Evolutionary conservation across 2,329 filamentous ascomycete genomes (phyloP).

Genomic region (Phialophora chinensis): DNA sequence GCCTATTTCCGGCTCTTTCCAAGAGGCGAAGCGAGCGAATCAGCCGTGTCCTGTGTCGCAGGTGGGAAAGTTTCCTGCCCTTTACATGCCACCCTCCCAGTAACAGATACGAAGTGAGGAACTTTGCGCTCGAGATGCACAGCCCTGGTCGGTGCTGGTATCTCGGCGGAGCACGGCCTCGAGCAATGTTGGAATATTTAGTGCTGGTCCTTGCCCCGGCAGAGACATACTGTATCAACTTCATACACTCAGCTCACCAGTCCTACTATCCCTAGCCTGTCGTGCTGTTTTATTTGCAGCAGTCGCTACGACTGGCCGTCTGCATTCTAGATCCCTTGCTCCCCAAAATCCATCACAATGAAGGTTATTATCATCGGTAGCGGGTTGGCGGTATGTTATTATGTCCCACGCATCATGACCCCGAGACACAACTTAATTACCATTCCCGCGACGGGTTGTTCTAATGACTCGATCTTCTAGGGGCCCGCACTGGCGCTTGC

Average conservation of each 20-base stretch:
- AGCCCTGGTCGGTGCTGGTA: background rate
- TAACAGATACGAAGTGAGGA: background rate
- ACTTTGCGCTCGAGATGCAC: background rate
- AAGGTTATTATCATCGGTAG: slow-evolving; percentile 29
- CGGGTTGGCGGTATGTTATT: slow-evolving; percentile 15
- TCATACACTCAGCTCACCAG: background rate
- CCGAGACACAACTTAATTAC: background rate
- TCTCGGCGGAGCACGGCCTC: background rate
- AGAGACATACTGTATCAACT: background rate
- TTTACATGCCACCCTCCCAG: background rate
- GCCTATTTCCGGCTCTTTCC: background rate
- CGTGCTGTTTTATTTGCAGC: background rate
- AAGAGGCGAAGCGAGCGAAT: background rate
- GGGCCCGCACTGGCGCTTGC: slow-evolving; percentile 59
- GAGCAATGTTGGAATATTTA: background rate
- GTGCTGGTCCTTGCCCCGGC: background rate
- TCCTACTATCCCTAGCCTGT: background rate
- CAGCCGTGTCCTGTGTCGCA: background rate
- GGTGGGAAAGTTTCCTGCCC: background rate
- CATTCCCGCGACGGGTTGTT: background rate
- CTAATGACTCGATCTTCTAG: background rate
- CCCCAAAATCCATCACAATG: slow-evolving; percentile 8
- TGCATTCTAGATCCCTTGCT: background rate
- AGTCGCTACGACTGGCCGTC: background rate
- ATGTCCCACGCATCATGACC: background rate